Evolutionary conservation across 2,329 filamentous ascomycete genomes (phyloP), one percentile per base, ranked within the genome.

Genomic region (Neonectria sp.): DNA sequence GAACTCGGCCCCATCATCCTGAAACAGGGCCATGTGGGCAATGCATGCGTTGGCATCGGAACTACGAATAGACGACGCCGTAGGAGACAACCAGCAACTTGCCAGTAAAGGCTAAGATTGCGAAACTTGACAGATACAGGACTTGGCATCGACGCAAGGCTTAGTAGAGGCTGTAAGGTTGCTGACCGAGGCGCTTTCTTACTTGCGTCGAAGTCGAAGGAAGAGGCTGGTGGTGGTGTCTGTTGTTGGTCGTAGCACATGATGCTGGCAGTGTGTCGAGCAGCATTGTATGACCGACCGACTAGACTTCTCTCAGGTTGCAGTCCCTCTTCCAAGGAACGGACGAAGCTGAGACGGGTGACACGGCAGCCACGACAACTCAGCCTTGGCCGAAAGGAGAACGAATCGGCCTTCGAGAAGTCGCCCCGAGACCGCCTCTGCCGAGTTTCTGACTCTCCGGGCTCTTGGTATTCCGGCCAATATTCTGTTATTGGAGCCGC

Each of bases 21-120:
- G 63, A 65, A 65, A 65, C 63, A 35, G 17, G 29, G 43, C 45
- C 57, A 55, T 65, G 55, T 65, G 56, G 56, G 43, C 55, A 51
- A 65, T 65, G 63, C 63, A 56, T 65, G 63, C 56, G 63, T 49
- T 65, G 63, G 63, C 63, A 65, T 45, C 17, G 40, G 40, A 53
- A 31, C n/a, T 35, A 21, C 31, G 29, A 46, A 24, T 21, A 37
- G 24, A 51, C 43, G 40, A 45, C n/a, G 40, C n/a, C 8, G 11
- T 21, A 24, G 8, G 40, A 55, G 25, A 29, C 9, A 37, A 45
- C 37, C 35, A 43, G 53, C 25, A n/a, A 17, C 15, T n/a, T 40
- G 37, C 15, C 15, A 40, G 37, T 15, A 40, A 17, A 40, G 37
- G 37, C 37, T 40, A 40, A 6, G 37, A 40, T 15, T 2, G 15